Conservation (phyloP, 2,329 filamentous ascomycete genomes). For the Aspergillus niger region DNA sequence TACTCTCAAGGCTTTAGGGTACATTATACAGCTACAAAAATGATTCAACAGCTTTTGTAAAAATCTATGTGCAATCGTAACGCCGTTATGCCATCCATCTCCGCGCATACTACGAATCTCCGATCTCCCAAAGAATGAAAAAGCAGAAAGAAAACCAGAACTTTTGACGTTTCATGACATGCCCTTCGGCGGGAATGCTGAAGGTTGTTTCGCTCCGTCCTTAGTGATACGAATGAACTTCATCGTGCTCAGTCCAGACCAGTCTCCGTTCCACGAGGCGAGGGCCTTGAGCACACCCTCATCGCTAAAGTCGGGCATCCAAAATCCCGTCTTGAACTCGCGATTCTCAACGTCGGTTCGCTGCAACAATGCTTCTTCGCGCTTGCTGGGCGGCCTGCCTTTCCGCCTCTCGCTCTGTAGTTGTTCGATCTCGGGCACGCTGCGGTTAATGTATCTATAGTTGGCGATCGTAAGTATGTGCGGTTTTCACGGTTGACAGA, state of each 20-base stretch:
- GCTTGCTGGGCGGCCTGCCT: slow-evolving; percentile 74
- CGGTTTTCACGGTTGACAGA: background rate
- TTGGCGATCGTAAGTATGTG: background rate
- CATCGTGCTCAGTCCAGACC: slow-evolving; percentile 75
- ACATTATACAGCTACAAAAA: background rate
- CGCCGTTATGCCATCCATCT: slow-evolving; percentile 24
- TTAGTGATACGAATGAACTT: slow-evolving; percentile 74
- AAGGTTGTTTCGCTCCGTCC: slow-evolving; percentile 65
- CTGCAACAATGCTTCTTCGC: slow-evolving; percentile 75
- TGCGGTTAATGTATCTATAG: slow-evolving; percentile 40
- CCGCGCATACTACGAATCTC: slow-evolving; percentile 6
- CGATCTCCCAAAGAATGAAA: slow-evolving; percentile 17
- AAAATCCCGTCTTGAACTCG: slow-evolving; percentile 82
- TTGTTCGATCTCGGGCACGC: slow-evolving; percentile 41
- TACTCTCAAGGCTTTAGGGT: background rate
- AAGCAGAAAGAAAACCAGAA: slow-evolving; percentile 18
- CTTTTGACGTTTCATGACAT: slow-evolving; percentile 41
- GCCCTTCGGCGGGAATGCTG: slow-evolving; percentile 75
- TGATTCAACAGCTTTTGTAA: slow-evolving; percentile 1
- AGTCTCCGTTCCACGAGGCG: slow-evolving; percentile 77
- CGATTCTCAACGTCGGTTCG: slow-evolving; percentile 70
- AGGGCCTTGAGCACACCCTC: slow-evolving; percentile 66
- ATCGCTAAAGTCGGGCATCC: slow-evolving; percentile 72
- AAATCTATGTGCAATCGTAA: slow-evolving; percentile 24
- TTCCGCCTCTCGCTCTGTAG: slow-evolving; percentile 67